Conservation (phyloP, 306 rosid genomes). For the Begonia peltatifolia region DNA sequence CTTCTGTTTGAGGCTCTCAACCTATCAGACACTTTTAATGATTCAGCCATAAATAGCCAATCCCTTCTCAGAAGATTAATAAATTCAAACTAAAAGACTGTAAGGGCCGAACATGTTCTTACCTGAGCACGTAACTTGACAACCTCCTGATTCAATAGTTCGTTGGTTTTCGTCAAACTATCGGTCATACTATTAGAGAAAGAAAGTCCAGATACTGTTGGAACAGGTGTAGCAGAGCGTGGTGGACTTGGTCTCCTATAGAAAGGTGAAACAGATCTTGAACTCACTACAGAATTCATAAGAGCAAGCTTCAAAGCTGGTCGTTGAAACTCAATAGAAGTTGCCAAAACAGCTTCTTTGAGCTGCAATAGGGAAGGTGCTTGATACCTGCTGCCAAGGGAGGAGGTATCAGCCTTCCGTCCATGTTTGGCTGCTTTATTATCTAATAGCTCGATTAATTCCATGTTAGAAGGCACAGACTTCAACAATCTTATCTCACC, state of each 20-base stretch:
- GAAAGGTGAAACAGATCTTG: constrained; percentile 84
- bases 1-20: constrained; percentile 66
- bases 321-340: constrained; percentile 53
- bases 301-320: constrained; percentile 53
- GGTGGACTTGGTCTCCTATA: constrained; percentile 88
- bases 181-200: constrained; percentile 68
- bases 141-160: constrained; percentile 73
- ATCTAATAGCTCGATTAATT: constrained; percentile 86
- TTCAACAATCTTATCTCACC: constrained; percentile 64
- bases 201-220: constrained; percentile 90
- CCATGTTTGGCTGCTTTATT: constrained; percentile 94
- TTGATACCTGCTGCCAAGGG: constrained; percentile 57
- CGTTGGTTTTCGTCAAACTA: constrained; percentile 84
- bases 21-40: constrained; percentile 24
- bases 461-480: constrained; percentile 74
- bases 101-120: constrained; percentile 6
- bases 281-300: constrained; percentile 61
- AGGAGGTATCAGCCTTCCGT: constrained; percentile 73
- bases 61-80: not conserved
- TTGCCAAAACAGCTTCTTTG: constrained; percentile 66
- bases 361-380: constrained; percentile 60
- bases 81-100: not conserved
- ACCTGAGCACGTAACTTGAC: constrained; percentile 73
- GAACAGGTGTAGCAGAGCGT: constrained; percentile 91
- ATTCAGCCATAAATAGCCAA: not conserved